A percentile compares a stretch with the other conserved stretches of the same genome.
Evolutionary conservation across 2,329 filamentous ascomycete genomes (phyloP).

Genomic region (Exophiala phaeomuriformis): DNA sequence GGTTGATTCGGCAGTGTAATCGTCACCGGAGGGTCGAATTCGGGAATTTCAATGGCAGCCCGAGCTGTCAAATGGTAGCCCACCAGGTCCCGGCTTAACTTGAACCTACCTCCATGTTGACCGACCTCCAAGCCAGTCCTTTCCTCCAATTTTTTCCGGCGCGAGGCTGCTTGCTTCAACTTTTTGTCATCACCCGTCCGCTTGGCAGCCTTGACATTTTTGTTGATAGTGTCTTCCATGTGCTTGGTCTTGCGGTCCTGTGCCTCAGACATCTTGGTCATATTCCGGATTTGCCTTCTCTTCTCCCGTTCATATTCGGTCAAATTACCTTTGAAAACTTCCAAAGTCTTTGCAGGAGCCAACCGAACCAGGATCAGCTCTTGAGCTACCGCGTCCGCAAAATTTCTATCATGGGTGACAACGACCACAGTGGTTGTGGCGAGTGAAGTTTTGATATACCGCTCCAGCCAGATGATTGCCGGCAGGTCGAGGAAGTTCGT

Average conservation of each 20-base stretch:
- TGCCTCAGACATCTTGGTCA: slow-evolving; percentile 70
- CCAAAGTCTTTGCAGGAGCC: slow-evolving; percentile 55
- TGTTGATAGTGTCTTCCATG: slow-evolving; percentile 68
- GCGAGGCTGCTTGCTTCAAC: slow-evolving; percentile 72
- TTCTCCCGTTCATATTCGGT: slow-evolving; percentile 61
- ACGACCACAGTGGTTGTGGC: slow-evolving; percentile 58
- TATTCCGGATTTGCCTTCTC: slow-evolving; percentile 54
- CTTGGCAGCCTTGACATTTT: slow-evolving; percentile 67
- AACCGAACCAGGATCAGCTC: slow-evolving; percentile 65
- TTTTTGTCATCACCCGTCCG: slow-evolving; percentile 77
- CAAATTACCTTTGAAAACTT: slow-evolving; percentile 68
- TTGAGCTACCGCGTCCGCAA: slow-evolving; percentile 65
- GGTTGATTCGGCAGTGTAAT: slow-evolving; percentile 19
- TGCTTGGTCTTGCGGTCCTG: slow-evolving; percentile 74
- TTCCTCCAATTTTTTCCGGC: slow-evolving; percentile 78
- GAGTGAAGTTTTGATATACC: slow-evolving; percentile 55
- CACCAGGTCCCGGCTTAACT: slow-evolving; percentile 64
- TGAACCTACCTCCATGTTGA: slow-evolving; percentile 66
- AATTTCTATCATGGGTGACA: slow-evolving; percentile 76
- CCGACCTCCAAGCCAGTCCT: slow-evolving; percentile 69
- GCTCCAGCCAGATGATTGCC: slow-evolving; percentile 77
- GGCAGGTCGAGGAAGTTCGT: slow-evolving; percentile 80
- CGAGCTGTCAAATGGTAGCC: slow-evolving; percentile 56
- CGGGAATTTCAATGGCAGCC: slow-evolving; percentile 64
- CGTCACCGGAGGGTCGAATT: slow-evolving; percentile 40